phyloP scores from a whole-genome alignment of 1,139 yeast genomes.

The Candida frijolesensis region DNA sequence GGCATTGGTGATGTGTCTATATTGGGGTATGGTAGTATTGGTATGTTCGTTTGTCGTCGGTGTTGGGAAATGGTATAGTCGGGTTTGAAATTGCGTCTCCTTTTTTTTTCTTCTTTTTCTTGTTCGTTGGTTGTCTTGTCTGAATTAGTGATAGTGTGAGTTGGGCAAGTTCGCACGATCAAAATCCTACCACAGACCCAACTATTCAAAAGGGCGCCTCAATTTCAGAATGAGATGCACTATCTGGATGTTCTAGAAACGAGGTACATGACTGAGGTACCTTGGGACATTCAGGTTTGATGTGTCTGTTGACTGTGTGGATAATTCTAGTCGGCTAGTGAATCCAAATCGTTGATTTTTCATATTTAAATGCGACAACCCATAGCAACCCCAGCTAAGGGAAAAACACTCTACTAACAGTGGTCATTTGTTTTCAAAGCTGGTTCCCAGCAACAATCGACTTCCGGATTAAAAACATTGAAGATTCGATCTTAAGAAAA shows the following conservation, averaged over 20 bases:
- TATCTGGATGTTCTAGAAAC: neutral
- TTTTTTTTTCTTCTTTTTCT: neutral
- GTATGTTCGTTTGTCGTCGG: neutral
- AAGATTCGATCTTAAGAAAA: no score
- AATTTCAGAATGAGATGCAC: no score
- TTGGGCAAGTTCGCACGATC: slow-evolving; percentile 1
- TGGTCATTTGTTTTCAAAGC: neutral
- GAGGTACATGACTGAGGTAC: neutral
- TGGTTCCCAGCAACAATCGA: no score
- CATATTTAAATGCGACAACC: neutral
- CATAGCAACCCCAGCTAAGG: neutral
- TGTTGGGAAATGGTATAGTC: neutral
- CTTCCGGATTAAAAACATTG: no score
- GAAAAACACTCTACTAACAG: neutral
- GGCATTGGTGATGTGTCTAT: slow-evolving; percentile 37
- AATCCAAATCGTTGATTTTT: no score
- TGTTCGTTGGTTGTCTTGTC: neutral
- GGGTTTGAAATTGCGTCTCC: slow-evolving; percentile 1
- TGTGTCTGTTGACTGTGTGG: no score
- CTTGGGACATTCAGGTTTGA: neutral
- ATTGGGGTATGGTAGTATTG: neutral
- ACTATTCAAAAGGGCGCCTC: no score
- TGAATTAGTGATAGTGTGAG: neutral
- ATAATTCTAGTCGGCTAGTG: no score
- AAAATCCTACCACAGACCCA: neutral